Conservation (phyloP, 2,329 filamentous ascomycete species). For the Hypoxylon sp. region DNA sequence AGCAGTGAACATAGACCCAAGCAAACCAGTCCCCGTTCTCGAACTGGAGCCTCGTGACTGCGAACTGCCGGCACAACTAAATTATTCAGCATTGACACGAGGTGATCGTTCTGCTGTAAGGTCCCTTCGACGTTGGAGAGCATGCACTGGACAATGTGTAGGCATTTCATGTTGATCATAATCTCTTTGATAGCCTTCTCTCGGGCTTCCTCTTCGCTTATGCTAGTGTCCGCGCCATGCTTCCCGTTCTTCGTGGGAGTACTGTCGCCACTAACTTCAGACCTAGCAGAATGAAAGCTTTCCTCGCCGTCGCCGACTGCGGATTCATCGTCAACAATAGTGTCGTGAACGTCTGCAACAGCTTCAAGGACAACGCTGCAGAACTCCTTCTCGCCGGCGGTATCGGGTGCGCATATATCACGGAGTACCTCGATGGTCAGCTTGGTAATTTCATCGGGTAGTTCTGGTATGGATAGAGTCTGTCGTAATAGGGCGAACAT, state of each 20-base stretch:
- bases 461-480: conserved; percentile 84
- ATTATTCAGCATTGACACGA: conserved; percentile 99
- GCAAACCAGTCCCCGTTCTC: conserved; percentile 90
- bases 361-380: conserved; percentile 90
- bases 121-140: conserved; percentile 91
- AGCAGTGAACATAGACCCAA: conserved; percentile 92
- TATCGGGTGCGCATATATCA: conserved; percentile 82
- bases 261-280: conserved; percentile 80
- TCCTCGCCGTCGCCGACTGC: conserved; percentile 72
- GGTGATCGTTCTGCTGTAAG: conserved; percentile 87
- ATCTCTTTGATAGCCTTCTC: conserved; percentile 89
- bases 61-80: conserved; percentile 95
- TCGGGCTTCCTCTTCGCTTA: conserved; percentile 75
- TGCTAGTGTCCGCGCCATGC: conserved; percentile 58
- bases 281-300: conserved; percentile 94
- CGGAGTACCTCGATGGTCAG: conserved; percentile 86
- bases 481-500: conserved; percentile 95
- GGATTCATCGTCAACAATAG: conserved; percentile 83
- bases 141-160: conserved; percentile 98
- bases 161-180: conserved; percentile 97
- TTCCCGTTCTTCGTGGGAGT: conserved; percentile 66
- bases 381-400: conserved; percentile 84
- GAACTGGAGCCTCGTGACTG: conserved; percentile 91
- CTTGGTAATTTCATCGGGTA: conserved; percentile 94
- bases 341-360: conserved; percentile 96